Evolutionary conservation across 345 rosid genomes (phyloP), one percentile per base, ranked within the genome.

Genomic region (Gossypium arboreum): DNA sequence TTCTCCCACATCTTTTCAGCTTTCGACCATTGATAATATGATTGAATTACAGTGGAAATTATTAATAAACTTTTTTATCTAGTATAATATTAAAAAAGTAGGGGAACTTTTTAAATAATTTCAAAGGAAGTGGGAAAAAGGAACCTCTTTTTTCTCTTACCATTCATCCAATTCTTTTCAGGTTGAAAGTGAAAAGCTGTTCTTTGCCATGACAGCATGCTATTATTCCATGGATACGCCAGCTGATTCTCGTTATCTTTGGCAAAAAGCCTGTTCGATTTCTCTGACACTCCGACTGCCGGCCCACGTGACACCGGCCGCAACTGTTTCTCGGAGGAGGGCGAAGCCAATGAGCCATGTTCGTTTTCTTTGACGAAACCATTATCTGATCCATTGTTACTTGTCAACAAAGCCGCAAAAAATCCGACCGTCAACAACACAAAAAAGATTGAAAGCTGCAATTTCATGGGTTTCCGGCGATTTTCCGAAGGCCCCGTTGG

Each of bases 141-240:
- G 15, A 2, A 4, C 12, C 12, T 12, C 4, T 55, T 52, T 25
- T 44, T 25, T 16, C 4, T 7, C 68, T 41, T 84, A 94, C 98
- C 98, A 59, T 94, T 94, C 97, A 94, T 94, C 98, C 98, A 94
- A 47, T 94, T 94, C 80, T 89, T 87, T 75, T 88, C 91, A 0
- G 98, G 98, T 74, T 94, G 98, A 55, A 94, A 94, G 81, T 94
- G 98, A 82, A 91, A 92, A 12, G 97, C 87, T 24, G 97, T 88
- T 78, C 97, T 86, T 82, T 94, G 97, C 97, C 97, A 94, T 0
- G 97, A 90, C 84, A 94, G 65, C 84, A 94, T 84, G 77, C 85
- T 88, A 63, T 94, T 92, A 82, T 86, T 90, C 98, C 98, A 94
- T 1, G 87, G 80, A 79, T 66, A 91, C 68, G 84, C 78, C 81